Conservation (phyloP, 2,329 filamentous ascomycete species). For the Phoma sp. region DNA sequence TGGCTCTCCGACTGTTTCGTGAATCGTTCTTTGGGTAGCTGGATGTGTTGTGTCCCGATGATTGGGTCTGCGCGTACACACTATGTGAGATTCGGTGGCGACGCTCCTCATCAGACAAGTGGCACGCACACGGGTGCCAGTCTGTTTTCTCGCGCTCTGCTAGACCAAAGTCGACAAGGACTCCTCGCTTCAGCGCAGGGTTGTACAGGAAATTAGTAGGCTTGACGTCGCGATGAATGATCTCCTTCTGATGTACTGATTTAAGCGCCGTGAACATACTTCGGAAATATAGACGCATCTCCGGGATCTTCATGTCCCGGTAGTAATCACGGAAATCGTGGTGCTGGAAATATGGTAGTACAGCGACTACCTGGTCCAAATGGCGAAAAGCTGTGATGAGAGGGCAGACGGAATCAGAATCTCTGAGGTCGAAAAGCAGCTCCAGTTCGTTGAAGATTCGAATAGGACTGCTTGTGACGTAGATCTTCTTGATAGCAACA, state of each 20-base stretch:
- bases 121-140: conserved; percentile 81
- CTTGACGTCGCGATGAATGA: conserved; percentile 95
- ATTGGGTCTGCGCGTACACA: conserved; percentile 63
- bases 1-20: conserved; percentile 85
- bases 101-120: conserved; percentile 67
- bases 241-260: conserved; percentile 81
- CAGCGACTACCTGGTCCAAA: conserved; percentile 91
- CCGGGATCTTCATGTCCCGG: conserved; percentile 80
- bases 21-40: conserved; percentile 91
- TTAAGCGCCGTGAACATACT: conserved; percentile 85
- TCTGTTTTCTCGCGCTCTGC: conserved; percentile 78
- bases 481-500: conserved; percentile 99
- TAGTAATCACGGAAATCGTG: conserved; percentile 96
- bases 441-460: conserved; percentile 97
- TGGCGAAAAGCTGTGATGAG: conserved; percentile 96
- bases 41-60: conserved; percentile 47
- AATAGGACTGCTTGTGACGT: conserved; percentile 92
- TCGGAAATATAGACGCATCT: conserved; percentile 88
- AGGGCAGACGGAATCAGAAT: conserved; percentile 86
- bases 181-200: conserved; percentile 76
- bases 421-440: conserved; percentile 83
- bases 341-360: conserved; percentile 94
- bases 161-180: conserved; percentile 98
- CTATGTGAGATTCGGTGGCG: conserved; percentile 62
- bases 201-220: conserved; percentile 98